Evolutionary conservation across 2,329 filamentous ascomycete species (phyloP).

Genomic region (Arthroderma uncinatum): DNA sequence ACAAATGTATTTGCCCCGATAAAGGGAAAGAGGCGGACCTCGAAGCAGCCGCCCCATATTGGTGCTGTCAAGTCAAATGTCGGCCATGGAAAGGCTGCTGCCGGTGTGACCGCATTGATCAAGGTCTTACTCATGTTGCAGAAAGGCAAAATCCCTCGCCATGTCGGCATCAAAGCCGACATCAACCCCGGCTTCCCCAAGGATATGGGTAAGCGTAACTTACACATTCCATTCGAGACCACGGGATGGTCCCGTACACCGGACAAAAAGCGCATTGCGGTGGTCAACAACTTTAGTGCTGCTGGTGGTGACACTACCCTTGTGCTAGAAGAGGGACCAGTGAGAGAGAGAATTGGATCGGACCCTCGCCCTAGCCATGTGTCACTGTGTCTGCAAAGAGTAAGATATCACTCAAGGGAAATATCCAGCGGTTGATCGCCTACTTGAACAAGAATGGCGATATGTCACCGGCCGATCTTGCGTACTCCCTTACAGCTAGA

Average conservation of each 20-base stretch:
- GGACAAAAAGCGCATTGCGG: constrained; percentile 25
- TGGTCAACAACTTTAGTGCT: constrained; percentile 59
- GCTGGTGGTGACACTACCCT: constrained; percentile 56
- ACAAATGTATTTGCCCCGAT: constrained; percentile 47
- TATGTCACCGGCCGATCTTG: constrained; percentile 40
- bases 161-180: constrained; percentile 12
- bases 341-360: neutral
- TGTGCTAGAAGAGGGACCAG: constrained; percentile 26
- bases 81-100: constrained; percentile 22
- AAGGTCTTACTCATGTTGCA: constrained; percentile 22
- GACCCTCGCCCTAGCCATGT: constrained; percentile 42
- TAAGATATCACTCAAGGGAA: constrained; percentile 33
- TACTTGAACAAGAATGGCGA: constrained; percentile 44
- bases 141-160: constrained; percentile 20
- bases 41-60: constrained; percentile 5
- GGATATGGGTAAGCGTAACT: constrained; percentile 5
- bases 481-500: constrained; percentile 55
- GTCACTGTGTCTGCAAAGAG: constrained; percentile 48
- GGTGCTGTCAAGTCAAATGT: constrained; percentile 25
- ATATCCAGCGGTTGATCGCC: constrained; percentile 42
- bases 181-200: neutral
- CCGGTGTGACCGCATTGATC: constrained; percentile 21
- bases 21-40: neutral
- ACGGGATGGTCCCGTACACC: constrained; percentile 26
- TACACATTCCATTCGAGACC: constrained; percentile 10